Percentiles rank a stretch among this genome's conserved stretches.
These are phyloP conservation scores for Paramecium biaurelia DNA, from an alignment of 73 alveolate species.

Conservation along the genomic window DNA sequence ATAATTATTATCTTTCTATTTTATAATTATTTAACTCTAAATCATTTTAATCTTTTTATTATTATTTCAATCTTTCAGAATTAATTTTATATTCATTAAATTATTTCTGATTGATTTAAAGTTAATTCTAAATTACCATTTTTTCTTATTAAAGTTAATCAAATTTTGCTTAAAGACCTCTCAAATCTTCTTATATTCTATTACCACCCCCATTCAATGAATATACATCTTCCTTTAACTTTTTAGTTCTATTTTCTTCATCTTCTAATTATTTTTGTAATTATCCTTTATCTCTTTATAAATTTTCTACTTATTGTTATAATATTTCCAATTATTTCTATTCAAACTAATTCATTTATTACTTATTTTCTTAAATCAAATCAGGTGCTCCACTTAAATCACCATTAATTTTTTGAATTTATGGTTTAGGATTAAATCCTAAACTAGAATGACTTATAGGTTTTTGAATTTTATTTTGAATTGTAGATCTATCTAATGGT, in stretches of 20 bases:
- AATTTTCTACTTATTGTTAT: background rate
- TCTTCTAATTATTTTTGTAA: background rate
- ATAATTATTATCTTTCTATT: background rate
- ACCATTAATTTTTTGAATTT: background rate
- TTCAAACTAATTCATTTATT: background rate
- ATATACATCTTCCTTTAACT: background rate
- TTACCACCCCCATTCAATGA: background rate
- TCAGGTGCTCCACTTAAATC: conserved; percentile 28
- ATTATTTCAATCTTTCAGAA: background rate
- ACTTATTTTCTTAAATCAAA: background rate
- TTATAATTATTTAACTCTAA: background rate
- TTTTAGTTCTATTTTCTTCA: background rate
- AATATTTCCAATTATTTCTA: background rate
- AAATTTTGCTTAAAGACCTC: background rate
- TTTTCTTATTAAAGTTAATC: background rate
- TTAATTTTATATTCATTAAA: background rate
- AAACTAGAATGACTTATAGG: conserved; percentile 10
- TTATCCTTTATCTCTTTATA: background rate
- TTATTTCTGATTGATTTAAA: background rate
- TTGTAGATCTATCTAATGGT: background rate
- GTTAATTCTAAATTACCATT: background rate
- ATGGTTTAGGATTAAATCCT: background rate
- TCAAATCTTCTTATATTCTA: background rate
- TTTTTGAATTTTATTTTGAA: background rate
- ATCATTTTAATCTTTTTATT: background rate